Evolutionary conservation across 345 rosid genomes (phyloP), one percentile per base, ranked within the genome.

Genomic region (Syzygium jambos): DNA sequence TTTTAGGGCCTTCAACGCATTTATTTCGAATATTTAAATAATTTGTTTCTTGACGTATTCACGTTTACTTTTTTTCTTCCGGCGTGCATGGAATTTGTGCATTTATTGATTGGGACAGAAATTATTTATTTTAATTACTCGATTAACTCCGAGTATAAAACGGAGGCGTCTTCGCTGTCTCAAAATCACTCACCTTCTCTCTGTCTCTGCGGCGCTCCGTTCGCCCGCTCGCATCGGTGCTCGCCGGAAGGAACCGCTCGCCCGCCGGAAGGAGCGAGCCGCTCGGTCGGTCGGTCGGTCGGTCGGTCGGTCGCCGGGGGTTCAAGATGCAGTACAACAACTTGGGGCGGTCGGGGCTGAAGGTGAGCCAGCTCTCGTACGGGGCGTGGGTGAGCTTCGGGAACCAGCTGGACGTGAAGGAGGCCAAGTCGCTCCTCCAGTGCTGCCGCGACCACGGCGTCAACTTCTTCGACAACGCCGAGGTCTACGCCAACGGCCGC

Each of bases 341-440:
- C 73, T 85, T 98, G 88, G 99, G 99, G 3, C 92, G 95, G 88
- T 95, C 99, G 52, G 99, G 99, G 13, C 90, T 98, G 59, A 96
- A 92, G 89, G 99, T 98, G 88, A 95, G 99, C 92, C 98, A 95
- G 91, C 97, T 98, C 27, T 93, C 99, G 2, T 98, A 91, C 84
- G 99, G 99, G 22, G 93, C 99, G 0, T 98, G 99, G 99, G 99
- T 98, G 11, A 96, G 95, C 88, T 98, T 98, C 90, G 99, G 99
- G 41, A 98, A 98, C 90, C 99, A 98, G 91, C 94, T 98, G 12
- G 99, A 98, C 88, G 99, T 98, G 51, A 98, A 96, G 88, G 99
- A 98, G 86, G 99, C 97, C 9, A 98, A 96, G 88, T 96, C 99
- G 52, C 89, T 98, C 77, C 93, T 96, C 52, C 98, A 95, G 89